Conservation (phyloP, 2,329 filamentous ascomycete genomes). For the Macroventuria anomochaeta region DNA sequence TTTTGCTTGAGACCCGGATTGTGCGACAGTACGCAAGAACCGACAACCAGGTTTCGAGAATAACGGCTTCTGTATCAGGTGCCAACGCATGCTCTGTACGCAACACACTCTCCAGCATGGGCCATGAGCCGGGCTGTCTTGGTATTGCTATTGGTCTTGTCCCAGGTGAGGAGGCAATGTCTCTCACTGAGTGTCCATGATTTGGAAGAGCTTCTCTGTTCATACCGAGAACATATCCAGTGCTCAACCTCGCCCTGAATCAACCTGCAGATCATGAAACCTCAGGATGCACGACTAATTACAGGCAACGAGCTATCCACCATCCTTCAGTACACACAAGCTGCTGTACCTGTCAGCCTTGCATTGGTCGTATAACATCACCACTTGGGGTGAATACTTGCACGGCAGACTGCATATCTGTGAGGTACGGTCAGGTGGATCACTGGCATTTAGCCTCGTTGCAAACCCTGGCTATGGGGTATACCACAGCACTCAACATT, state of each 20-base stretch:
- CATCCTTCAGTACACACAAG: conserved; percentile 15
- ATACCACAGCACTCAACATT: neutral
- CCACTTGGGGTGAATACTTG: conserved; percentile 10
- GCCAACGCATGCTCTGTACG: conserved; percentile 38
- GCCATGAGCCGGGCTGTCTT: conserved; percentile 12
- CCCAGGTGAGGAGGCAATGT: conserved; percentile 16
- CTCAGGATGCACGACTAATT: conserved; percentile 26
- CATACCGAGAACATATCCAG: neutral
- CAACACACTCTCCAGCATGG: conserved; percentile 13
- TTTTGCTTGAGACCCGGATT: conserved; percentile 26
- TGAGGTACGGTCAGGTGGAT: conserved; percentile 1
- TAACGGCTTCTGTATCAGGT: conserved; percentile 44
- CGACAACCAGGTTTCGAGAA: conserved; percentile 43
- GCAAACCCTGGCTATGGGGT: conserved; percentile 1
- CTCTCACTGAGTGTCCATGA: conserved; percentile 6
- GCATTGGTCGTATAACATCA: conserved; percentile 18
- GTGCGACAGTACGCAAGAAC: conserved; percentile 40
- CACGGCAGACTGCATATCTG: conserved; percentile 12
- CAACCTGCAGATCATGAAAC: conserved; percentile 33
- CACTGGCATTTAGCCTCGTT: neutral
- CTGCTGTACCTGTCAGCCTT: conserved; percentile 27
- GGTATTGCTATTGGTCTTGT: conserved; percentile 17
- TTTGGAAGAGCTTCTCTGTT: conserved; percentile 4
- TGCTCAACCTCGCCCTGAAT: conserved; percentile 14
- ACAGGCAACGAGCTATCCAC: conserved; percentile 2